These are phyloP conservation scores for Collybiopsis confluens DNA, from an alignment of 768 basidiomycete species.

Conservation along the genomic window DNA sequence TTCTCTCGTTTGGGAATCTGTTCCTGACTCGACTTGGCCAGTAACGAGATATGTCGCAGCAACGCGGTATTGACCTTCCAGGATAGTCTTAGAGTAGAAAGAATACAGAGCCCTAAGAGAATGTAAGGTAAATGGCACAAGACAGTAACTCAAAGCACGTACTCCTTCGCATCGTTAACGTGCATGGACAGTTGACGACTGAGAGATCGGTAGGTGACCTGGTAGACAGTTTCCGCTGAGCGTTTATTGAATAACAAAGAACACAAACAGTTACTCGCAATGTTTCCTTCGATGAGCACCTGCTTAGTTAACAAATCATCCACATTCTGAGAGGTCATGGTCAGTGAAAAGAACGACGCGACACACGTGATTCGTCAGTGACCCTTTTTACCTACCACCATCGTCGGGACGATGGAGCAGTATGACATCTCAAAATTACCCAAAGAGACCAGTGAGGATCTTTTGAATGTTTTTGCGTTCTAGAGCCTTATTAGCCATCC, in stretches of 20 bases:
- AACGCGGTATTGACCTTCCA: constrained; percentile 29
- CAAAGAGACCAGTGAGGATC: not conserved
- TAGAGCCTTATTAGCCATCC: too few relatives aligned
- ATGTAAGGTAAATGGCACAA: not conserved
- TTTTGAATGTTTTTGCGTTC: too few relatives aligned
- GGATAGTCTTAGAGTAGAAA: constrained; percentile 46
- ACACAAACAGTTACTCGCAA: constrained; percentile 27
- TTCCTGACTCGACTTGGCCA: constrained; percentile 40
- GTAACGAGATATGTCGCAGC: constrained; percentile 71
- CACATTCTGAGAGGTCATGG: constrained; percentile 36
- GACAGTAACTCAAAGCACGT: constrained; percentile 12
- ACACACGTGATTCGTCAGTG: not conserved
- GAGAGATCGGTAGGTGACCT: constrained; percentile 80
- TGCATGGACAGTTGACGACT: constrained; percentile 69
- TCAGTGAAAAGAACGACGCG: not conserved
- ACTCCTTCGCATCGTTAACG: constrained; percentile 81
- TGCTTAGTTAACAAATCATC: constrained; percentile 49
- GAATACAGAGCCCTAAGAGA: constrained; percentile 53
- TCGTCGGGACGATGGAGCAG: too few relatives aligned
- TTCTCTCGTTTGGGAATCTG: not conserved
- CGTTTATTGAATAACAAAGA: not conserved
- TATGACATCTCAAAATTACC: constrained; percentile 1
- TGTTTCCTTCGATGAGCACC: constrained; percentile 45
- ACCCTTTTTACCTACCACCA: not conserved
- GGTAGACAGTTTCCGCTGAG: not conserved